Conservation (phyloP, 1,284 basidiomycete genomes). For the Trichosporon coremiiforme region DNA sequence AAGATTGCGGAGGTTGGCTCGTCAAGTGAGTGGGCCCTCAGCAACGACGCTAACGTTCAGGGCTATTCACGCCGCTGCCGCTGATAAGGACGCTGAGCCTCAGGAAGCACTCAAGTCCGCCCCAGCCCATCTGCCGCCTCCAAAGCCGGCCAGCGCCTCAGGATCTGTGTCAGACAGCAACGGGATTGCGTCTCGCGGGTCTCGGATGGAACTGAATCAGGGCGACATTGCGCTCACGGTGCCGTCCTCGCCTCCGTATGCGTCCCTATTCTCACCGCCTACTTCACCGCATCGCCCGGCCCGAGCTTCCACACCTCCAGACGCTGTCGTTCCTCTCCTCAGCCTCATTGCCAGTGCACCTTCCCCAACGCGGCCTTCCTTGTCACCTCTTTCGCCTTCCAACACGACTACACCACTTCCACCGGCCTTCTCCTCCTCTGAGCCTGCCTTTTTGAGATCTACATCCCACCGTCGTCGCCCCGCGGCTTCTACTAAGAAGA, state of each 20-base stretch:
- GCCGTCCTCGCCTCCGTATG: neutral
- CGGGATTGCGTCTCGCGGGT: no score
- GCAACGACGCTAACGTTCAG: neutral
- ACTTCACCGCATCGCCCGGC: neutral
- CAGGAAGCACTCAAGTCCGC: neutral
- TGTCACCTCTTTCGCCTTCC: neutral
- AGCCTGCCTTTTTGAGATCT: neutral
- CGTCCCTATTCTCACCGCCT: neutral
- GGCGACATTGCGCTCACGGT: no score
- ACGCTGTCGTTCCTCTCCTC: neutral
- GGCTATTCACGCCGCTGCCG: neutral
- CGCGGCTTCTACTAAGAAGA: neutral
- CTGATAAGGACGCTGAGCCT: neutral
- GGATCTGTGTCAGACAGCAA: no score
- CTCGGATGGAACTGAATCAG: no score
- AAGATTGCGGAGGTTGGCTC: slow-evolving; percentile 7
- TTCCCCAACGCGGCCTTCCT: neutral
- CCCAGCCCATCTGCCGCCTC: neutral
- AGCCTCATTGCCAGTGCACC: neutral
- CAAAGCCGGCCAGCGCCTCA: no score
- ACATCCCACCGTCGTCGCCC: neutral
- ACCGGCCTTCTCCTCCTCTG: neutral
- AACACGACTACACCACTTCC: neutral
- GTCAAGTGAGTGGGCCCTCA: slow-evolving; percentile 3
- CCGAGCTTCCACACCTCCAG: neutral